These are phyloP conservation scores for Citrus mangshanensis DNA, from an alignment of 345 rosid genomes.

Conservation along the genomic window DNA sequence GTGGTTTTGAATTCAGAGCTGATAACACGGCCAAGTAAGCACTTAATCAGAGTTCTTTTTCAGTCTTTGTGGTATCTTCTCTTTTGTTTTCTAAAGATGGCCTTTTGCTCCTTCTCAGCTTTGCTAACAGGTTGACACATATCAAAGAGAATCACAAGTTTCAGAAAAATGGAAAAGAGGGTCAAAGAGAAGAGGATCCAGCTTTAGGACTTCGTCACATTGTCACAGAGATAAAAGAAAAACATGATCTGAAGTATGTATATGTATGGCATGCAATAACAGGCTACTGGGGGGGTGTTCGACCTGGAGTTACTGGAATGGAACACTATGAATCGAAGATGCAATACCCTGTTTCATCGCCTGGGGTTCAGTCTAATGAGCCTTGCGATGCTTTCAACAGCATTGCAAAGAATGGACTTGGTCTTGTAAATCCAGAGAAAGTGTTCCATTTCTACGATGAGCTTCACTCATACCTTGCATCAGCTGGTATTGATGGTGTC, in stretches of 20 bases:
- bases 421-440: conserved; percentile 73
- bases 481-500: conserved; percentile 70
- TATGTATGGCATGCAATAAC: conserved; percentile 72
- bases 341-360: conserved; percentile 50
- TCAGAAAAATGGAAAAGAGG: conserved; percentile 59
- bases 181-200: conserved; percentile 54
- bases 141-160: conserved; percentile 68
- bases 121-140: conserved; percentile 54
- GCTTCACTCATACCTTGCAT: conserved; percentile 71
- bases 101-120: conserved; percentile 32
- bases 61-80: background rate
- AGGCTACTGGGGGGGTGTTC: conserved; percentile 74
- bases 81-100: background rate
- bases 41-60: background rate
- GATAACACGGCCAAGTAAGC: conserved; percentile 67
- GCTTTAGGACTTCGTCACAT: conserved; percentile 54
- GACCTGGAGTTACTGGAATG: conserved; percentile 44
- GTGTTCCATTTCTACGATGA: conserved; percentile 64
- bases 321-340: conserved; percentile 56
- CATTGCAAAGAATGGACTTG: conserved; percentile 57
- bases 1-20: conserved; percentile 33
- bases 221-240: conserved; percentile 51
- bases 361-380: conserved; percentile 61
- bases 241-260: conserved; percentile 52
- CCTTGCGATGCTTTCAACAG: conserved; percentile 44